Base-by-base conservation (phyloP, 495 filamentous ascomycete species). In the Aspergillus baeticus region DNA sequence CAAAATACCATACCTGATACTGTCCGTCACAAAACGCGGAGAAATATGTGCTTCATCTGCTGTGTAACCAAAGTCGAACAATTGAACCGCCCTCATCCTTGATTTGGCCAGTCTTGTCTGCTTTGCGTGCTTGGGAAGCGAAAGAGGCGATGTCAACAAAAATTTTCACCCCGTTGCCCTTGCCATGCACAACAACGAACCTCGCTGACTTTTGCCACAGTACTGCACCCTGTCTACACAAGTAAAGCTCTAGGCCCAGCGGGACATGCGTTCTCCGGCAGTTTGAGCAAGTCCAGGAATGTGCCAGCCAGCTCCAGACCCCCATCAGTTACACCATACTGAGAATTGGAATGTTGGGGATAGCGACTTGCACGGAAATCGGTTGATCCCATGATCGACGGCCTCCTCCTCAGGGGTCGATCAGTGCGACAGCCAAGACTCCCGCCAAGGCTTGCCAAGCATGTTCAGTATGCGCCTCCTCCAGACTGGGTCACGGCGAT, bases 391-490 rank as follows among this genome's bases (percentile, higher is more conserved):
- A 60, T 63, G 61, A 63, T 63, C 61, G 61, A 54, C 61, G 44
- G 41, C 34, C 50, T 47, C 26, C 60, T 29, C 46, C 41, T 45
- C 33, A 38, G 47, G 51, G 60, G 38, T 34, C 31, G 51, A 44
- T 37, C 41, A 52, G 41, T 48, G 53, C 55, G 41, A 56, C 45
- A 51, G 61, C 61, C 61, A 63, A 63, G 61, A 58, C 41, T n/a
- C 38, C 50, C 51, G 61, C 61, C 61, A 63, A 63, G 61, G 50
- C 35, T n/a, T 36, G 54, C 59, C 59, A 61, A 61, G 59, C 11
- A 20, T 15, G 4, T 45, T 31, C 43, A 54, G 38, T 54, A 61
- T 57, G 54, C 45, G 38, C 23, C 45, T 49, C 37, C 42, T 35
- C 47, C 33, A 38, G 36, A 50, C 10, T 34, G 23, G 31, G 47